Percentiles rank a stretch among this genome's conserved stretches.
phyloP scores from a whole-genome alignment of 2,329 filamentous ascomycete species.

The Penicillium sp. region DNA sequence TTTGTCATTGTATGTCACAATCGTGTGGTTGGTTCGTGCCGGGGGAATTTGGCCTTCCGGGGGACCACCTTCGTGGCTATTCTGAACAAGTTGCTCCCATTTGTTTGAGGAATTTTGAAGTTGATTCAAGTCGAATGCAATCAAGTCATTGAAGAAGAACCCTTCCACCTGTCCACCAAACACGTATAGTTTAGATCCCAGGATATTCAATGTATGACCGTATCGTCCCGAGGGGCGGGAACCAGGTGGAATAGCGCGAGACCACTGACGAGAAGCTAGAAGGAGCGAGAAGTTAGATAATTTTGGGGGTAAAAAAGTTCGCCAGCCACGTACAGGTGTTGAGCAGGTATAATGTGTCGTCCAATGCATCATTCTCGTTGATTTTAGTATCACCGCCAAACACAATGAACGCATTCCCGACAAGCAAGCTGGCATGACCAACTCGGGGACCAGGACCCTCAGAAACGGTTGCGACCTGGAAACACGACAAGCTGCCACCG shows the following conservation, averaged over 20 bases:
- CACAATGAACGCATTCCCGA: conserved; percentile 98
- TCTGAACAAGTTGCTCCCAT: conserved; percentile 89
- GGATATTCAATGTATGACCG: conserved; percentile 91
- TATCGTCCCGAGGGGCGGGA: conserved; percentile 86
- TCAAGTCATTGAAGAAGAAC: conserved; percentile 95
- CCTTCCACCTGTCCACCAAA: conserved; percentile 98
- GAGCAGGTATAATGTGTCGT: conserved; percentile 92
- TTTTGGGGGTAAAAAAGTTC: conserved; percentile 26
- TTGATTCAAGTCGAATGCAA: conserved; percentile 93
- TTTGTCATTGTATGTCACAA: conserved; percentile 88
- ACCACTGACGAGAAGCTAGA: conserved; percentile 95
- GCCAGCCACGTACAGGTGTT: conserved; percentile 80
- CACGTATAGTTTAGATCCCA: conserved; percentile 95
- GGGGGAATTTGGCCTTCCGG: conserved; percentile 70
- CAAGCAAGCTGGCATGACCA: conserved; percentile 86
- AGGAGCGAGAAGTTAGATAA: conserved; percentile 4
- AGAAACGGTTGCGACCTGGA: conserved; percentile 84
- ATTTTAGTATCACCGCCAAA: conserved; percentile 98
- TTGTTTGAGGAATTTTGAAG: conserved; percentile 85
- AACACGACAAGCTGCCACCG: conserved; percentile 77
- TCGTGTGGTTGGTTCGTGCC: conserved; percentile 88
- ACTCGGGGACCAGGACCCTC: conserved; percentile 94
- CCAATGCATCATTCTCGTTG: conserved; percentile 83
- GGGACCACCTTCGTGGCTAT: conserved; percentile 59
- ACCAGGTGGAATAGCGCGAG: conserved; percentile 82